These are phyloP conservation scores for Ailanthus altissimus DNA, from an alignment of 345 rosid genomes.

Conservation along the genomic window DNA sequence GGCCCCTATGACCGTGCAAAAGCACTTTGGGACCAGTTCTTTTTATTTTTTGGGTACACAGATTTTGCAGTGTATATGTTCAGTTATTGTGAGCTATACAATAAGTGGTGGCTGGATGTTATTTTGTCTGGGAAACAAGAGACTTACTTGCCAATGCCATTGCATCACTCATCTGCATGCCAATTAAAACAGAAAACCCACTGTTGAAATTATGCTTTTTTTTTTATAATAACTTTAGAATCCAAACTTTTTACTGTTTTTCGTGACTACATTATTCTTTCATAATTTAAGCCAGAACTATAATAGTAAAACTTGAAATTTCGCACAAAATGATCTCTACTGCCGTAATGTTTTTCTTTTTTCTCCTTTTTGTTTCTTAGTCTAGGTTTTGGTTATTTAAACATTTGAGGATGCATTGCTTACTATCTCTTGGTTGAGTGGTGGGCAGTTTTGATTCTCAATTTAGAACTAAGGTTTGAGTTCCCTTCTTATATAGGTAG, in stretches of 20 bases:
- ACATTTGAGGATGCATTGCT: no score
- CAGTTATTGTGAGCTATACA: constrained; percentile 4
- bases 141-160: no score
- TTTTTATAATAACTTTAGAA: background rate
- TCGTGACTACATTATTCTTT: background rate
- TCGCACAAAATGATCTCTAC: background rate
- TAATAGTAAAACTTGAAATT: background rate
- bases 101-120: background rate
- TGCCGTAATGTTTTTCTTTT: background rate
- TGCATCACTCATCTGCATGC: background rate
- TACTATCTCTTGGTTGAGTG: no score
- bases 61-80: background rate
- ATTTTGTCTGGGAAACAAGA: background rate
- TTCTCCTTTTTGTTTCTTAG: no score
- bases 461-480: no score
- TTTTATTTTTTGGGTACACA: background rate
- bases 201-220: background rate
- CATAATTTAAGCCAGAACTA: background rate
- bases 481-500: no score
- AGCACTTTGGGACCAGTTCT: constrained; percentile 1
- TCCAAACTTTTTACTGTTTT: background rate
- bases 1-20: background rate
- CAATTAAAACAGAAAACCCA: background rate
- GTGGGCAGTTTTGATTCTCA: no score
- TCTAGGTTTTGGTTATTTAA: no score